Conservation (phyloP, 1,284 basidiomycete species). For the Pyrrhoderma noxium region DNA sequence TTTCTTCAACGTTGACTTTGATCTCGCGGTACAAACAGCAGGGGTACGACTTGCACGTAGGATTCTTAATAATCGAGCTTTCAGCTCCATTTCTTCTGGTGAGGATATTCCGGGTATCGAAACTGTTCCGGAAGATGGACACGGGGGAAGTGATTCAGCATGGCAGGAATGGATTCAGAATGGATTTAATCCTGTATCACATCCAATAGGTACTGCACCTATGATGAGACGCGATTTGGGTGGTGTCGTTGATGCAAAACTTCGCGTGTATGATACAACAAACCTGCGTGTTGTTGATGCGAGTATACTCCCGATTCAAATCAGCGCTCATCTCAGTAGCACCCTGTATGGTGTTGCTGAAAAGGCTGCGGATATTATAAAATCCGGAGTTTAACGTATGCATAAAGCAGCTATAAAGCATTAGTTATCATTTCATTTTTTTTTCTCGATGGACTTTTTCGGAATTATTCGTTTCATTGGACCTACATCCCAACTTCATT, state of each 20-base stretch:
- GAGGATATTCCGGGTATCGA: conserved; percentile 7
- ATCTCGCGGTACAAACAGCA: conserved; percentile 43
- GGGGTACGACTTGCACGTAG: conserved; percentile 39
- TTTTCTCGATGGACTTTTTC: too few relatives aligned
- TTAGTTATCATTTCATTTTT: too few relatives aligned
- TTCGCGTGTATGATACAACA: conserved; percentile 23
- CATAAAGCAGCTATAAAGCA: too few relatives aligned
- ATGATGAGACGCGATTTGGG: conserved; percentile 37
- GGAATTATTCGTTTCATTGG: too few relatives aligned
- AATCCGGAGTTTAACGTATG: conserved; percentile 20
- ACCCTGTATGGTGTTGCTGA: conserved; percentile 43
- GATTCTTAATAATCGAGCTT: conserved; percentile 36
- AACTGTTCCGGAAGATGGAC: conserved; percentile 7
- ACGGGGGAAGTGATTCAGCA: conserved; percentile 17
- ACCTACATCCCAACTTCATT: too few relatives aligned
- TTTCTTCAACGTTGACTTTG: conserved; percentile 41
- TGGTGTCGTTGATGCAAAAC: conserved; percentile 33
- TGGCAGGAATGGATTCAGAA: conserved; percentile 19
- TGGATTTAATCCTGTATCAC: conserved; percentile 21
- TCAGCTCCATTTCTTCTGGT: conserved; percentile 12
- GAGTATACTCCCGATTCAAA: conserved; percentile 20
- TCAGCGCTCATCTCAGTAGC: conserved; percentile 18
- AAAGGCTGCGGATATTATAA: conserved; percentile 41
- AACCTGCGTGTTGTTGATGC: conserved; percentile 20
- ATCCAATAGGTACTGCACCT: conserved; percentile 35